Evolutionary conservation across 2,329 filamentous ascomycete species (phyloP).

Genomic region (Monilinia fructigena): DNA sequence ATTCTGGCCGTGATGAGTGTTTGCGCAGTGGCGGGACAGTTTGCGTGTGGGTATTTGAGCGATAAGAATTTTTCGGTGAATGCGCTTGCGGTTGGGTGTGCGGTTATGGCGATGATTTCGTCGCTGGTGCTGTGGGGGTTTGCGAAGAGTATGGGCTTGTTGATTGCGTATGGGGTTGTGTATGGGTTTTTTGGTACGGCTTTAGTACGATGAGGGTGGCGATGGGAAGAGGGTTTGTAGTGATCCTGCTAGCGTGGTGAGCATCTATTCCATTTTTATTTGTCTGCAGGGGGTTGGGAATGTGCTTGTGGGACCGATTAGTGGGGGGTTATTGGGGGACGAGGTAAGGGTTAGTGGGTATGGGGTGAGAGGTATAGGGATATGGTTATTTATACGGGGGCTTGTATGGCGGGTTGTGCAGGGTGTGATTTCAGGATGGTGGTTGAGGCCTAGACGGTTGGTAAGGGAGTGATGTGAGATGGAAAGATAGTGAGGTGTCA

Average conservation of each 20-base stretch:
- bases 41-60: slow-evolving; percentile 51
- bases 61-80: slow-evolving; percentile 46
- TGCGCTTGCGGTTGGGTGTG: slow-evolving; percentile 45
- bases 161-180: slow-evolving; percentile 50
- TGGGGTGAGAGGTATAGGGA: slow-evolving; percentile 30
- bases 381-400: slow-evolving; percentile 32
- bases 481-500: too few relatives aligned
- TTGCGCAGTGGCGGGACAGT: slow-evolving; percentile 50
- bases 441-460: slow-evolving; percentile 20
- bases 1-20: slow-evolving; percentile 52
- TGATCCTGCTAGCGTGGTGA: slow-evolving; percentile 35
- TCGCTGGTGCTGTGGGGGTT: slow-evolving; percentile 54
- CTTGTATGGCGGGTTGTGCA: slow-evolving; percentile 31
- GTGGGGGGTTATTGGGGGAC: slow-evolving; percentile 33
- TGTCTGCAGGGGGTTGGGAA: slow-evolving; percentile 41
- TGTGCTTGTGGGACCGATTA: slow-evolving; percentile 39
- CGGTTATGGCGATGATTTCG: slow-evolving; percentile 47
- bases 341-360: slow-evolving; percentile 25
- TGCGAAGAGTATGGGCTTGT: slow-evolving; percentile 45
- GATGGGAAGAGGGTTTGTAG: slow-evolving; percentile 39
- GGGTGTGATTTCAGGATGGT: slow-evolving; percentile 27
- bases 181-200: slow-evolving; percentile 56
- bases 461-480: neutral
- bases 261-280: slow-evolving; percentile 38
- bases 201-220: slow-evolving; percentile 51